These are phyloP conservation scores for Eleusine coracana DNA, from an alignment of 176 grass and related monocot species.

Conservation along the genomic window DNA sequence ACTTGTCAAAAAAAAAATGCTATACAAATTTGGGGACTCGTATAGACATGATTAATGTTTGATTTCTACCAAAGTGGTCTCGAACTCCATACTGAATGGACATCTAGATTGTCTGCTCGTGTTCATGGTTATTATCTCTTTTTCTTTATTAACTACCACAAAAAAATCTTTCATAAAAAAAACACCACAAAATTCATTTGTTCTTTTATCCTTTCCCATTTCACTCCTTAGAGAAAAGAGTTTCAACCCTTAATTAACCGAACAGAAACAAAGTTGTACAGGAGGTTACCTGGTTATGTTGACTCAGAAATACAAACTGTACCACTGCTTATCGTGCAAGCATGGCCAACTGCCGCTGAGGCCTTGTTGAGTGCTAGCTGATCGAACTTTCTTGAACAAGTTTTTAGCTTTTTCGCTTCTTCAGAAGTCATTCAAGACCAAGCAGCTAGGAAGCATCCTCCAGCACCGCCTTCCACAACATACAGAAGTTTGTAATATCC, in stretches of 20 bases:
- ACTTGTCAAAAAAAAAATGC: too few relatives aligned
- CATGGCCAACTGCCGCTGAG: neutral
- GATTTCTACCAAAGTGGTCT: neutral
- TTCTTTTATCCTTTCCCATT: neutral
- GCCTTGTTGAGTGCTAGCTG: neutral
- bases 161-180: neutral
- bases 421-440: neutral
- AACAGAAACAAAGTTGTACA: neutral
- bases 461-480: too few relatives aligned
- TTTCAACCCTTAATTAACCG: neutral
- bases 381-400: neutral
- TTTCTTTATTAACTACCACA: neutral
- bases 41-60: neutral
- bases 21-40: neutral
- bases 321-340: neutral
- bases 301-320: neutral
- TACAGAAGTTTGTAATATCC: neutral
- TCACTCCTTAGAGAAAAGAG: neutral
- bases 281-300: neutral
- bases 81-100: neutral
- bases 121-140: neutral
- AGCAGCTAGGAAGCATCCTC: constrained; percentile 1
- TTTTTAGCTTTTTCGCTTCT: neutral
- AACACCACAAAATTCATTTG: neutral
- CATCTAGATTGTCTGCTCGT: neutral